phyloP scores from a whole-genome alignment of 352 stramenopile genomes.

The Globisporangium cylindrosporum region DNA sequence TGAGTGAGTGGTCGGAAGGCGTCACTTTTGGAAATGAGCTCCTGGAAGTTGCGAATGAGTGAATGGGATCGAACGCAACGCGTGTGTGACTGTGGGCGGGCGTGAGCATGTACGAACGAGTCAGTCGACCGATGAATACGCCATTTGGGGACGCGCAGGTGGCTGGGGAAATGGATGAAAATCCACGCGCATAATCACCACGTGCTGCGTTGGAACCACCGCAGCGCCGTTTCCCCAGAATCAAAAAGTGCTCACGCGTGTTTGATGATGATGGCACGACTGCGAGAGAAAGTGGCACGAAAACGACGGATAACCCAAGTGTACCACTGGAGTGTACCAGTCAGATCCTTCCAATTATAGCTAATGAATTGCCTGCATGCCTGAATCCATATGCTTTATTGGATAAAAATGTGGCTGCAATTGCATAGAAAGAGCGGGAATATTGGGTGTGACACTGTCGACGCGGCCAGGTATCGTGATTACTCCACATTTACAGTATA shows the following conservation, averaged over 20 bases:
- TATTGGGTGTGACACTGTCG: neutral
- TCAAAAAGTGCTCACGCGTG: neutral
- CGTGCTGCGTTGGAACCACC: neutral
- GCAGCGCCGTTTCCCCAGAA: neutral
- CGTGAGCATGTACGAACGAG: neutral
- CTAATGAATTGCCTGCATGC: neutral
- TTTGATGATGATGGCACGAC: slow-evolving; percentile 5
- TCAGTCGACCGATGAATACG: slow-evolving; percentile 1
- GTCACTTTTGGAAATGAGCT: slow-evolving; percentile 4
- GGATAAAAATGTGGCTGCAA: neutral
- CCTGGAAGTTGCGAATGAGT: neutral
- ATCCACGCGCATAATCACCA: slow-evolving; percentile 1
- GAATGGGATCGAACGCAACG: neutral
- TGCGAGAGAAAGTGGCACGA: neutral
- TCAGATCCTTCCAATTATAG: neutral
- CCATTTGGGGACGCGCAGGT: neutral
- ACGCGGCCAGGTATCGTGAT: neutral
- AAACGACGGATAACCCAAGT: neutral
- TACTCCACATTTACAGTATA: neutral
- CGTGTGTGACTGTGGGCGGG: neutral
- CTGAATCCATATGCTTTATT: neutral
- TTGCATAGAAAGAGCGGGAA: slow-evolving; percentile 6
- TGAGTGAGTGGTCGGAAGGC: slow-evolving; percentile 7
- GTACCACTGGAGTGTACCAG: neutral
- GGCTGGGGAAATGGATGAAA: neutral